A percentile compares a stretch with the other conserved stretches of the same genome.
phyloP scores from a whole-genome alignment of 1,139 yeast species.

The Candida sp. region DNA sequence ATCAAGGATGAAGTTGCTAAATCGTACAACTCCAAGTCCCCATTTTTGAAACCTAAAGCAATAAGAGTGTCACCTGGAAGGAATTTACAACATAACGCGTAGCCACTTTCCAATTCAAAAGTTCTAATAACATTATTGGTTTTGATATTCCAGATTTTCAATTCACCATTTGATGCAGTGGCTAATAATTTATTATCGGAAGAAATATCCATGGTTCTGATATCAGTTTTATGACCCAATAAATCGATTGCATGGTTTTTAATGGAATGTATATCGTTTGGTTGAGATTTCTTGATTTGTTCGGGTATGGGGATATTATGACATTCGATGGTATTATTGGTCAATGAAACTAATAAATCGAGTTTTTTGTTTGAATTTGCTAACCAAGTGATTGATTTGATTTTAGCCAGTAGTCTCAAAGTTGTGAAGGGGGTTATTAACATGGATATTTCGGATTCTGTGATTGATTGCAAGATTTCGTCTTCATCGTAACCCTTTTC shows the following conservation, averaged over 20 bases:
- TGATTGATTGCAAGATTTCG: constrained; percentile 53
- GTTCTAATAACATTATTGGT: constrained; percentile 79
- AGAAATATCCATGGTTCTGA: constrained; percentile 79
- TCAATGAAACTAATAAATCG: constrained; percentile 60
- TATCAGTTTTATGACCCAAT: constrained; percentile 87
- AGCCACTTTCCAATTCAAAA: constrained; percentile 71
- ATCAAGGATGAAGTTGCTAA: constrained; percentile 77
- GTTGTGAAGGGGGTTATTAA: constrained; percentile 63
- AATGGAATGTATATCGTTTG: constrained; percentile 21
- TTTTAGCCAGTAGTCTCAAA: constrained; percentile 53
- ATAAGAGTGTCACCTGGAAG: constrained; percentile 90
- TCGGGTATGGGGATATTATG: constrained; percentile 53
- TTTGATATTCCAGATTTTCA: constrained; percentile 84
- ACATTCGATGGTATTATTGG: constrained; percentile 74
- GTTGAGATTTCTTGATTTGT: constrained; percentile 41
- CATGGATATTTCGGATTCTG: constrained; percentile 55
- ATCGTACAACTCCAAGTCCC: constrained; percentile 82
- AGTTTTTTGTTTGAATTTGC: constrained; percentile 32
- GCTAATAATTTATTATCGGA: constrained; percentile 78
- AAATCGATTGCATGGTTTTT: constrained; percentile 61
- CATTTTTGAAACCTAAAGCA: constrained; percentile 88
- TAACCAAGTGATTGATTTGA: constrained; percentile 59
- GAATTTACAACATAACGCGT: constrained; percentile 77
- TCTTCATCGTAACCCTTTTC: constrained; percentile 66
- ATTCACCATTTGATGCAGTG: constrained; percentile 85